Conservation (phyloP, 495 filamentous ascomycete genomes). For the Neurospora sp. region DNA sequence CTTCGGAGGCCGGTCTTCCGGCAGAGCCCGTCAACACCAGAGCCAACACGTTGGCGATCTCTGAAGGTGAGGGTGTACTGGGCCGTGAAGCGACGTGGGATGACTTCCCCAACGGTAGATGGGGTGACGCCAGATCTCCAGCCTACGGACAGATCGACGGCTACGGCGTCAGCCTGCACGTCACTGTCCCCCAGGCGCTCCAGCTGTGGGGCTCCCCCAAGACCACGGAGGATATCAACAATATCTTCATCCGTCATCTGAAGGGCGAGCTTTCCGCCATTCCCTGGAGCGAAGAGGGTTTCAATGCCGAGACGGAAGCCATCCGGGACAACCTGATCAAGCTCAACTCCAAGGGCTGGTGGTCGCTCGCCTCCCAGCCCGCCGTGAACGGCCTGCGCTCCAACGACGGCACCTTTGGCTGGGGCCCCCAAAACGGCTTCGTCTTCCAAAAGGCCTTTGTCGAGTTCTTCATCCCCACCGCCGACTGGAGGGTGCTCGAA, state of each 20-base stretch:
- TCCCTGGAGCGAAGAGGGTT: conserved; percentile 87
- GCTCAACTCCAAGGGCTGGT: conserved; percentile 80
- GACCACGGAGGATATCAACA: conserved; percentile 55
- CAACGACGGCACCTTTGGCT: conserved; percentile 74
- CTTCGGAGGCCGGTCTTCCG: conserved; percentile 52
- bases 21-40: conserved; percentile 51
- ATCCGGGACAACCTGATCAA: conserved; percentile 64
- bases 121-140: conserved; percentile 82
- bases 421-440: conserved; percentile 87
- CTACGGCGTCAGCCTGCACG: conserved; percentile 83
- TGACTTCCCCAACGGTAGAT: conserved; percentile 94
- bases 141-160: conserved; percentile 95
- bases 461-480: conserved; percentile 74
- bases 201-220: conserved; percentile 75
- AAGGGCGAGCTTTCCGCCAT: conserved; percentile 63
- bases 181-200: conserved; percentile 65
- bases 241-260: conserved; percentile 71
- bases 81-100: conserved; percentile 98
- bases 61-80: conserved; percentile 80
- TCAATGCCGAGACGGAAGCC: conserved; percentile 71
- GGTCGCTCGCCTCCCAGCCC: conserved; percentile 94
- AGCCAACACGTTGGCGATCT: conserved; percentile 80
- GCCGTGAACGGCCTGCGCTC: conserved; percentile 78
- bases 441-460: conserved; percentile 98
- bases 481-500: conserved; percentile 58